These are phyloP conservation scores for Hypericum androsaemum DNA, from an alignment of 345 rosid genomes.

Conservation along the genomic window DNA sequence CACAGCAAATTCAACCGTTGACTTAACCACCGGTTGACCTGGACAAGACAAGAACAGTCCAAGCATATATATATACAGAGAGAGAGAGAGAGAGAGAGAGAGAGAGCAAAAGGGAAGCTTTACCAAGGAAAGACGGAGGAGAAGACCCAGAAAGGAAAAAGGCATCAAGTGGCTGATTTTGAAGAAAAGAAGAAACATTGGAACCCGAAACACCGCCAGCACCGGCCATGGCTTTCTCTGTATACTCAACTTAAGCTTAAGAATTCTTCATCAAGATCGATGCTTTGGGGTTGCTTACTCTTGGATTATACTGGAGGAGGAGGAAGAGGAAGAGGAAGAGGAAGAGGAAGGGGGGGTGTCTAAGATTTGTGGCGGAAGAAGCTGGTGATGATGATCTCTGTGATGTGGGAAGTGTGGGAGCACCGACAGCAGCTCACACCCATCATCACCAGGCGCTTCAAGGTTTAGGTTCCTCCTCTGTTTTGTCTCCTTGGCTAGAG, in stretches of 20 bases:
- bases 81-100: not conserved
- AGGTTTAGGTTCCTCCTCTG: no score
- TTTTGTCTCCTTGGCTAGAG: not conserved
- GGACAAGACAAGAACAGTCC: not conserved
- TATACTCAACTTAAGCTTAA: not conserved
- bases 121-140: conserved; percentile 42
- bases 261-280: not conserved
- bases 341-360: not conserved
- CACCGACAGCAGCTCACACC: conserved; percentile 48
- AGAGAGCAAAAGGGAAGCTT: not conserved
- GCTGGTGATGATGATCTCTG: conserved; percentile 71
- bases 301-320: no score
- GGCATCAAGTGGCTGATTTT: conserved; percentile 26
- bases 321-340: no score
- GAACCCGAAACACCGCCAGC: conserved; percentile 21
- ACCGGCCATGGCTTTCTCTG: conserved; percentile 33
- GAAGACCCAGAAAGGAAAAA: conserved; percentile 41
- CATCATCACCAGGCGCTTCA: conserved; percentile 59
- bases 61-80: not conserved
- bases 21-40: no score
- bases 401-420: conserved; percentile 62
- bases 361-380: conserved; percentile 64
- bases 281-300: no score
- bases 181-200: conserved; percentile 32
- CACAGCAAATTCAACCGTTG: no score